Conservation (phyloP, 345 rosid species). For the Rubroshorea leprosula region DNA sequence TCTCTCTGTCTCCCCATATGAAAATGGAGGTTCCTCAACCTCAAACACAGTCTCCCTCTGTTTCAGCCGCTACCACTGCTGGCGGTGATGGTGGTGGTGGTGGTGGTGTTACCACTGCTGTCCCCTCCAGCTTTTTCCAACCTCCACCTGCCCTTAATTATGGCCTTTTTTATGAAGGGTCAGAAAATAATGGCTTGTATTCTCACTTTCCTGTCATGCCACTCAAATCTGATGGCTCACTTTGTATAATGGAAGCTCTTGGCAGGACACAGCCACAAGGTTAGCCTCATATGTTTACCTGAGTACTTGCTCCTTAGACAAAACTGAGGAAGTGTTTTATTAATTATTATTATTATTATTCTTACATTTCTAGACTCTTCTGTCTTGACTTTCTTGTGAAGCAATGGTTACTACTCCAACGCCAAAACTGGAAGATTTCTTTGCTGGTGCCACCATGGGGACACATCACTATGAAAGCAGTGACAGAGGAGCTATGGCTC, state of each 20-base stretch:
- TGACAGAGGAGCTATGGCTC: conserved; percentile 67
- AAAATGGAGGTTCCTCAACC: conserved; percentile 45
- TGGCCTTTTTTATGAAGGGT: conserved; percentile 39
- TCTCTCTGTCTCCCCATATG: conserved; percentile 73
- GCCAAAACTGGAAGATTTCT: conserved; percentile 89
- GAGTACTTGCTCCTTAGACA: neutral
- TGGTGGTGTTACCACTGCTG: conserved; percentile 24
- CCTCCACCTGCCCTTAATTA: conserved; percentile 32
- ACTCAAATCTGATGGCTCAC: conserved; percentile 90
- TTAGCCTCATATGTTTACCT: conserved; percentile 20
- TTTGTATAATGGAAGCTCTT: conserved; percentile 83
- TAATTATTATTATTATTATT: neutral
- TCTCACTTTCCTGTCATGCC: conserved; percentile 77
- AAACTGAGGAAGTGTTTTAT: neutral
- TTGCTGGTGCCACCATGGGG: conserved; percentile 63
- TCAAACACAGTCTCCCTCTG: conserved; percentile 22
- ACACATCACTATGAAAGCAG: conserved; percentile 59
- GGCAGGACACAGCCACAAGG: conserved; percentile 64
- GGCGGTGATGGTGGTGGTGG: conserved; percentile 26
- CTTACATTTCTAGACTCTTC: conserved; percentile 14
- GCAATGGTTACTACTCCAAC: conserved; percentile 48
- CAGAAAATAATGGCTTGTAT: conserved; percentile 34
- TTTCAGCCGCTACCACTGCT: no score
- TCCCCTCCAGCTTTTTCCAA: conserved; percentile 31
- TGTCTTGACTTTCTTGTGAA: conserved; percentile 33